phyloP scores from a whole-genome alignment of 306 rosid genomes.

The Malus asiatica region DNA sequence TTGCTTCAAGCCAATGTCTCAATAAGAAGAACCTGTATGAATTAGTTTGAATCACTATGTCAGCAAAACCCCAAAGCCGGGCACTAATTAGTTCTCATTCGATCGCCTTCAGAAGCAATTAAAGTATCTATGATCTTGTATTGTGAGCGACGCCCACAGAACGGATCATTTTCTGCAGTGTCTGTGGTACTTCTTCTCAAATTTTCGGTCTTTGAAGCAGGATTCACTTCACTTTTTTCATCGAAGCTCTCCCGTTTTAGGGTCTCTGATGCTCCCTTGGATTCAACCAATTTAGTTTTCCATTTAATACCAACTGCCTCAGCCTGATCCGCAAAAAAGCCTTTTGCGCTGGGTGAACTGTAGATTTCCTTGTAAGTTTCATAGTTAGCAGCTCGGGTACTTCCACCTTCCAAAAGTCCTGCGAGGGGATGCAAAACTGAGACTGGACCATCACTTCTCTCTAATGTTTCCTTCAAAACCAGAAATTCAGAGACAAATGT shows the following conservation, averaged over 20 bases:
- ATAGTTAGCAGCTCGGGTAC: constrained; percentile 59
- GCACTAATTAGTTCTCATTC: constrained; percentile 19
- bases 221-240: constrained; percentile 4
- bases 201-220: constrained; percentile 8
- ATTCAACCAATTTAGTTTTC: constrained; percentile 40
- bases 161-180: constrained; percentile 17
- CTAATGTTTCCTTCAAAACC: constrained; percentile 55
- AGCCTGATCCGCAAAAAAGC: constrained; percentile 74
- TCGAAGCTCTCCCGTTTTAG: constrained; percentile 18
- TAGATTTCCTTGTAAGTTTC: constrained; percentile 73
- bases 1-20: not conserved
- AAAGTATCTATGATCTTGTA: constrained; percentile 37
- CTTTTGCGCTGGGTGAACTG: constrained; percentile 45
- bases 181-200: constrained; percentile 21
- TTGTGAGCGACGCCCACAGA: constrained; percentile 10
- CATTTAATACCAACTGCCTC: constrained; percentile 46
- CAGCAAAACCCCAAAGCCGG: constrained; percentile 3
- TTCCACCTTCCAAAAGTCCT: constrained; percentile 62
- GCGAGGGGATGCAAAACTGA: constrained; percentile 62
- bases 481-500: constrained; percentile 64
- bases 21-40: not conserved
- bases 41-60: not conserved
- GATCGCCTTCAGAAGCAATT: constrained; percentile 27
- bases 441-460: constrained; percentile 48
- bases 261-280: constrained; percentile 8